Evolutionary conservation across 2,329 filamentous ascomycete species (phyloP), one percentile per base, ranked within the genome.

Genomic region (Tothia fuscella): DNA sequence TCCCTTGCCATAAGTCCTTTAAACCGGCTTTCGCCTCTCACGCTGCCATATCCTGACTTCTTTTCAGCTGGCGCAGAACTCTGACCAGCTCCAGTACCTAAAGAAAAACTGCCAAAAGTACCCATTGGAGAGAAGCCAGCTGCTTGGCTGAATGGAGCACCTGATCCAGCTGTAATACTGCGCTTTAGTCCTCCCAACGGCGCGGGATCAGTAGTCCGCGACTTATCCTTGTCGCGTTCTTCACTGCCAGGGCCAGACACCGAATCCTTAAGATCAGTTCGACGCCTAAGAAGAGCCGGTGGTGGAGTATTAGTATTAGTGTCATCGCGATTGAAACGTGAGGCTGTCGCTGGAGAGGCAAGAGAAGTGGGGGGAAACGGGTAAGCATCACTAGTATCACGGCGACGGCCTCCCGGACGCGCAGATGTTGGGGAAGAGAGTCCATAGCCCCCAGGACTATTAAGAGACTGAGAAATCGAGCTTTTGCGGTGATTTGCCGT

Each of bases 31-130:
- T 86, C 84, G 3, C 82, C 78, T 44, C 81, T 71, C 21, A 74
- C 62, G 54, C 74, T 79, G 21, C 77, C 80, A 52, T 81, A 74
- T 7, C 71, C 70, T 21, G 74, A 56, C 51, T 83, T 78, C 64
- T 91, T 93, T 42, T 93, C 85, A 3, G 71, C 66, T 6, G 68
- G 62, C 22, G 76, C 67, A 5, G 72, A 14, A 73, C 67, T 25
- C n/a, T 71, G 68, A 22, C 67, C 64, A 3, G 74, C 61, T 36
- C 65, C 62, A 28, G 57, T 61, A 10, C 63, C 65, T 40, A 93
- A 60, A n/a, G 82, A 80, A 59, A 96, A 96, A 53, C 79, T 91
- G 9, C 89, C 89, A 61, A 98, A 98, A 17, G 80, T 80, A 25
- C 89, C 87, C 69, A 88, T 82, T 2, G 78, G 76, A 5, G 79